A percentile compares a stretch with the other conserved stretches of the same genome.
These are phyloP conservation scores for Basidiobolus meristosporus DNA, from an alignment of 371 early-diverging fungal species.

Conservation along the genomic window DNA sequence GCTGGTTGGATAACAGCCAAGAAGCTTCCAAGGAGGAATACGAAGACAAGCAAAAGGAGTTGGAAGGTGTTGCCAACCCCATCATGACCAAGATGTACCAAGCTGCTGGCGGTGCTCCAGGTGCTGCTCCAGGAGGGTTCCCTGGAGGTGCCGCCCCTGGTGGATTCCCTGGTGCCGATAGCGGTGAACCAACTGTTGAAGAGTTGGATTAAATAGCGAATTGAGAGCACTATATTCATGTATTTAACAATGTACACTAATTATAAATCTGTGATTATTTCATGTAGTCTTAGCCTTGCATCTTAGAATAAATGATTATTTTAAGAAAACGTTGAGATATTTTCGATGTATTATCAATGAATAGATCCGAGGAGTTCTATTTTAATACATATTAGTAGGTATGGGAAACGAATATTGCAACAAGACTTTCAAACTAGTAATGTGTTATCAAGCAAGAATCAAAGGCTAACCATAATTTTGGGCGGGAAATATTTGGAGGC, in stretches of 20 bases:
- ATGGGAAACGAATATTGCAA: no score
- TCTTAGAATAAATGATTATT: no score
- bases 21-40: constrained; percentile 90
- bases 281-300: no score
- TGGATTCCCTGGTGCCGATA: constrained; percentile 6
- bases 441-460: no score
- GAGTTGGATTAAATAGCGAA: constrained; percentile 17
- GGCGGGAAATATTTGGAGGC: no score
- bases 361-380: no score
- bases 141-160: constrained; percentile 25
- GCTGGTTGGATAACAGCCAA: constrained; percentile 73
- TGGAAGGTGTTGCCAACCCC: constrained; percentile 88
- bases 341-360: no score
- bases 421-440: no score
- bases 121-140: constrained; percentile 35
- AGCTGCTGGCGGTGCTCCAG: constrained; percentile 46
- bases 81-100: constrained; percentile 84
- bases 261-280: not conserved
- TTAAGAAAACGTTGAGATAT: no score
- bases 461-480: no score
- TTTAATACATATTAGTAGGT: no score
- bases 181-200: constrained; percentile 13
- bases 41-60: constrained; percentile 85
- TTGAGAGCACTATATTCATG: no score
- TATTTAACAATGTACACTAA: not conserved